Evolutionary conservation across 768 basidiomycete species (phyloP), one percentile per base, ranked within the genome.

Genomic region (Suillus ampliporus): DNA sequence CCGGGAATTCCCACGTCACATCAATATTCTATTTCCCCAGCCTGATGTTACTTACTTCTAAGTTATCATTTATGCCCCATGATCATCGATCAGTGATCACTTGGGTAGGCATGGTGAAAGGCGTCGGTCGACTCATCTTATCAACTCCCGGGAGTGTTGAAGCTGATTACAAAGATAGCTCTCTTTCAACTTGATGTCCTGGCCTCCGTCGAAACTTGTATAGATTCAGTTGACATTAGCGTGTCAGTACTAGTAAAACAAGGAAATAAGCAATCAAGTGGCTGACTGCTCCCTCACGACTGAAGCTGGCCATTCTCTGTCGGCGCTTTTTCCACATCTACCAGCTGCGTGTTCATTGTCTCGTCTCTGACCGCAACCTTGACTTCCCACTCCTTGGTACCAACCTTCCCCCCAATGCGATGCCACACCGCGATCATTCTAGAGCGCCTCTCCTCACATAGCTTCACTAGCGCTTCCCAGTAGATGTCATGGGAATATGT

Each of bases 361-460:
- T 62, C 68, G 44, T 73, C 73, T 13, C 67, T 67, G 21, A 67
- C 61, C 9, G 64, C 61, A 43, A 73, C 48, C 72, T 93, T 94
- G 67, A 90, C 88, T 26, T 91, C 89, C 85, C 88, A 92, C 71
- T 97, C 94, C 70, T 84, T 88, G 38, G 89, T 71, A 1, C 94
- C 94, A 26, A 94, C 79, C 57, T 69, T 80, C 1, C 82, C 91
- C 2, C 94, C 95, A 23, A 90, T 77, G 57, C 77, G 74, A 50
- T 79, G 79, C 95, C 95, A 97, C 43, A 79, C 83, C 51, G 82
- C 80, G 65, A 83, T 77, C 82, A 86, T 84, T 19, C 53, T 70
- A 43, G 78, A 75, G 56, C 80, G 78, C 47, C 86, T 82, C 62
- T 82, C 79, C 11, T 83, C 80, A 63, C 86, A 84, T 69, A 88